Evolutionary conservation across 768 basidiomycete genomes (phyloP).

Genomic region (Neoboletus brunneissimus): DNA sequence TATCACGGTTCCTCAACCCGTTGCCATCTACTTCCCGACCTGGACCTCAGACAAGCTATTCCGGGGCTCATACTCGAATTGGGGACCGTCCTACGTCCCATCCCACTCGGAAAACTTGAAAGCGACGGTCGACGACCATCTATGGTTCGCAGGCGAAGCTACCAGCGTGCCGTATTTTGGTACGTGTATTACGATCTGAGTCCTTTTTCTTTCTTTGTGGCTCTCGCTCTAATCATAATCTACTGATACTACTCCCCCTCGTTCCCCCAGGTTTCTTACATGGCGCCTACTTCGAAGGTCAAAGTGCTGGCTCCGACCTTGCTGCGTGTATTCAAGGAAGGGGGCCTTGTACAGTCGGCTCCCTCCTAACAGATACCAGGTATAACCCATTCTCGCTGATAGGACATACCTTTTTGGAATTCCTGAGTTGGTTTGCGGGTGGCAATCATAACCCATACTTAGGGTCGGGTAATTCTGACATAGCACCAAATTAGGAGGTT

Average conservation of each 20-base stretch:
- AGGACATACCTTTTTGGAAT: no score
- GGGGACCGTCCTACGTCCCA: conserved; percentile 58
- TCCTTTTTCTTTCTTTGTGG: not conserved
- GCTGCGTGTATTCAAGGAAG: conserved; percentile 39
- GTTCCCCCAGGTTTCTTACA: conserved; percentile 52
- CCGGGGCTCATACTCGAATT: conserved; percentile 57
- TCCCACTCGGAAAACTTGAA: conserved; percentile 52
- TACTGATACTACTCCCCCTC: not conserved
- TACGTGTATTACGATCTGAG: conserved; percentile 23
- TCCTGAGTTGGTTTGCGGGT: no score
- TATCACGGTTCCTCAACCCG: conserved; percentile 50
- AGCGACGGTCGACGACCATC: conserved; percentile 46
- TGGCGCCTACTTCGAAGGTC: conserved; percentile 56
- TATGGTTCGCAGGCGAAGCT: conserved; percentile 66
- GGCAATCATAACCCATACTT: no score
- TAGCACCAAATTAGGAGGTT: no score
- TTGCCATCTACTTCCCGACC: conserved; percentile 52
- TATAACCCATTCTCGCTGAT: no score
- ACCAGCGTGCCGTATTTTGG: conserved; percentile 58
- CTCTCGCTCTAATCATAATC: not conserved
- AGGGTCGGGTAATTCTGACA: no score
- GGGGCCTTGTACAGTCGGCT: conserved; percentile 12
- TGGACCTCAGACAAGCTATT: conserved; percentile 53
- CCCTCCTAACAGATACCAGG: no score
- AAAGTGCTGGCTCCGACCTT: conserved; percentile 38